Evolutionary conservation across 2,329 filamentous ascomycete genomes (phyloP).

Genomic region (Cytospora schulzeri): DNA sequence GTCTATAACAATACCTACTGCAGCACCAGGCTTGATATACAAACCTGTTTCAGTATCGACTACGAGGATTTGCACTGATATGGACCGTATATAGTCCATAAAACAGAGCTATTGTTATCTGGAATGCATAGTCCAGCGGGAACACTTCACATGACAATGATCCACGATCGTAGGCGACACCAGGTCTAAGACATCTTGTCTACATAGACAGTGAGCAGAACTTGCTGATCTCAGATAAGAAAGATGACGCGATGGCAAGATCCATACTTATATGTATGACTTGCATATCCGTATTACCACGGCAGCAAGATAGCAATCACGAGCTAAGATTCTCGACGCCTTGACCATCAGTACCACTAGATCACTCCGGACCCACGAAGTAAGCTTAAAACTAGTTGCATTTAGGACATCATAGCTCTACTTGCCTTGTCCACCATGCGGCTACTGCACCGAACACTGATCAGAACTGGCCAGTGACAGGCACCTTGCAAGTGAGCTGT

Average conservation of each 20-base stretch:
- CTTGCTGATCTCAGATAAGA: neutral
- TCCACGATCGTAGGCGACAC: neutral
- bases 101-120: too few species aligned
- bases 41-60: too few species aligned
- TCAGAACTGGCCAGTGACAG: neutral
- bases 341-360: neutral
- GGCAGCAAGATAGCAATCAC: neutral
- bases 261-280: neutral
- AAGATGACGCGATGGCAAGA: neutral
- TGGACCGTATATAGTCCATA: too few species aligned
- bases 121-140: too few species aligned
- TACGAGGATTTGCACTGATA: too few species aligned
- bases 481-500: neutral
- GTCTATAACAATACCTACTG: too few species aligned
- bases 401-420: neutral
- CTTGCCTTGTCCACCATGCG: neutral
- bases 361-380: neutral
- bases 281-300: neutral
- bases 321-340: neutral
- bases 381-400: neutral
- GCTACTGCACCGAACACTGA: neutral
- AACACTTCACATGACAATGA: too few species aligned
- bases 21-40: too few species aligned
- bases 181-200: neutral
- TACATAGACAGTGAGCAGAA: neutral